phyloP scores from a whole-genome alignment of 345 rosid genomes.

The Linum tenue region DNA sequence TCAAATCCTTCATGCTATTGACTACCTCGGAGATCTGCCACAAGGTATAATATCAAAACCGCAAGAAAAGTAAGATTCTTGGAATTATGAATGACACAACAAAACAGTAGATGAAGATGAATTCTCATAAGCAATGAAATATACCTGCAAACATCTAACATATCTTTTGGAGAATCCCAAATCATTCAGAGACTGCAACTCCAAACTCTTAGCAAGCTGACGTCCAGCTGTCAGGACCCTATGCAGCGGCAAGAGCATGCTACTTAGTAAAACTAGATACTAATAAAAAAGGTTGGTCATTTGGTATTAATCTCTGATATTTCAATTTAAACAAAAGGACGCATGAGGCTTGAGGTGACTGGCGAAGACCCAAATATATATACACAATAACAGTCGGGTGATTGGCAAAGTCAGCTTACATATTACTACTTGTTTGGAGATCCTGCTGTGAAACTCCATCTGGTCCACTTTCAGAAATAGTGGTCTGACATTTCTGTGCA shows the following conservation, averaged over 20 bases:
- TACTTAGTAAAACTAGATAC: no score
- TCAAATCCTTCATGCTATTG: slow-evolving; percentile 93
- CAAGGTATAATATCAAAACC: slow-evolving; percentile 3
- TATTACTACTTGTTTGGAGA: slow-evolving; percentile 81
- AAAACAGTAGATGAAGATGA: background rate
- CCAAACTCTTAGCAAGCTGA: slow-evolving; percentile 84
- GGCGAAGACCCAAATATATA: no score
- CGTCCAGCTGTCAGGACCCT: slow-evolving; percentile 92
- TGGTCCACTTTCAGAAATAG: slow-evolving; percentile 77
- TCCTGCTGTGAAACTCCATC: slow-evolving; percentile 88
- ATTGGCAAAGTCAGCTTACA: slow-evolving; percentile 39
- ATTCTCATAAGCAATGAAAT: slow-evolving; percentile 3
- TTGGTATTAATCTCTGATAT: background rate
- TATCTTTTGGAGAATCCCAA: slow-evolving; percentile 94
- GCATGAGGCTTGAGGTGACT: no score
- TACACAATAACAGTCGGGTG: background rate
- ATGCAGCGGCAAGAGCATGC: background rate
- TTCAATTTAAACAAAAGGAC: no score
- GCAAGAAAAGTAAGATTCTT: no score
- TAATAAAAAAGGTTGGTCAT: background rate
- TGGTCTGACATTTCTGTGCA: slow-evolving; percentile 92
- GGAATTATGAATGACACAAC: no score
- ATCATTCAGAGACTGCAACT: slow-evolving; percentile 79
- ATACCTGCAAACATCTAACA: slow-evolving; percentile 93
- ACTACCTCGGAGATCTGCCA: slow-evolving; percentile 88